Evolutionary conservation across 345 rosid species (phyloP).

Genomic region (Dovyalis caffra): DNA sequence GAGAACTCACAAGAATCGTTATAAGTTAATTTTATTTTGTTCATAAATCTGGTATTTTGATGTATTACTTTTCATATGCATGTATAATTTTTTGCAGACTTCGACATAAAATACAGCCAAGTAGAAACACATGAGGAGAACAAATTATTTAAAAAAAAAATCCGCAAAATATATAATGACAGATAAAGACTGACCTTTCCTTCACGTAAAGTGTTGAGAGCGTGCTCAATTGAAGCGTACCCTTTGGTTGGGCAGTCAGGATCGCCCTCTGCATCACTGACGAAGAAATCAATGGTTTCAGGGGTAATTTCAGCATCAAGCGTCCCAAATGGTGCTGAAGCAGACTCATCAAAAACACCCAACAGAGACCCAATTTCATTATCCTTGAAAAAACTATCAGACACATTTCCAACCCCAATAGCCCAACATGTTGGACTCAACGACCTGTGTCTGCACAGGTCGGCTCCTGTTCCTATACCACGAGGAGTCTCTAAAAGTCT

Average conservation of each 20-base stretch:
- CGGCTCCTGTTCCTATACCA: constrained; percentile 21
- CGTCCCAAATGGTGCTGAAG: constrained; percentile 44
- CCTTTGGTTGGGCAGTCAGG: constrained; percentile 84
- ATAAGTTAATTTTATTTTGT: too few relatives aligned
- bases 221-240: constrained; percentile 62
- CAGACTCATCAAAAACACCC: constrained; percentile 35
- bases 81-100: too few relatives aligned
- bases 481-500: constrained; percentile 27
- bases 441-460: constrained; percentile 33
- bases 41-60: too few relatives aligned
- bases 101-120: too few relatives aligned
- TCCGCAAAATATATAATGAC: neutral
- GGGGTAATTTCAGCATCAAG: constrained; percentile 54
- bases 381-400: constrained; percentile 38
- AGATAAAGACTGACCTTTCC: constrained; percentile 53
- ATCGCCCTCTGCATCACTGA: constrained; percentile 90
- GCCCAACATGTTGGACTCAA: constrained; percentile 34
- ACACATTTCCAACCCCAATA: constrained; percentile 39
- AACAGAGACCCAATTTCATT: constrained; percentile 43
- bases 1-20: too few relatives aligned
- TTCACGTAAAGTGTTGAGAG: constrained; percentile 50
- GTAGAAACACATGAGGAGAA: too few relatives aligned
- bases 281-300: constrained; percentile 74
- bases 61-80: too few relatives aligned
- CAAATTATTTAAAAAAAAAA: too few relatives aligned